Evolutionary conservation across 2,329 filamentous ascomycete genomes (phyloP).

Genomic region (Pyricularia sp.): DNA sequence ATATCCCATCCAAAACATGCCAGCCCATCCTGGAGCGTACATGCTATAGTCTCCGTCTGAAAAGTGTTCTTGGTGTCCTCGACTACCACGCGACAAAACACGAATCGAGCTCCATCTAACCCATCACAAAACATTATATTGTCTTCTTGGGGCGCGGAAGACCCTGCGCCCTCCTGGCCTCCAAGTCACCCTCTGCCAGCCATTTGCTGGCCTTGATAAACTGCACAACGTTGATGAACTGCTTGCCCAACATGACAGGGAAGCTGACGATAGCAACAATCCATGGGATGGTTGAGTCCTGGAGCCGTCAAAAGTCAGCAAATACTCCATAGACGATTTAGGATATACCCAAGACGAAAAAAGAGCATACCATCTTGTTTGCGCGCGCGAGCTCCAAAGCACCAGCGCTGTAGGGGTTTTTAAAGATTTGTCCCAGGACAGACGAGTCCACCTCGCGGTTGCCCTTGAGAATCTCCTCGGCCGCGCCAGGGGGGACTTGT

Average conservation of each 20-base stretch:
- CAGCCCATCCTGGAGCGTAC: too few relatives aligned
- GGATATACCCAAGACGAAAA: background rate
- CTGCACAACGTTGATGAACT: conserved; percentile 89
- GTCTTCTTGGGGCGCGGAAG: conserved; percentile 37
- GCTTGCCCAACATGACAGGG: conserved; percentile 85
- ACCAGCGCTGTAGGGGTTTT: conserved; percentile 83
- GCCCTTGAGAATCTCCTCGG: conserved; percentile 46
- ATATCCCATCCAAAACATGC: too few relatives aligned
- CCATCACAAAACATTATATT: conserved; percentile 14
- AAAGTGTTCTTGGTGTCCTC: background rate
- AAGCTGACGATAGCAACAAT: conserved; percentile 70
- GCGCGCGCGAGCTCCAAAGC: conserved; percentile 87
- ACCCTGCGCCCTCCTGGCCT: conserved; percentile 47
- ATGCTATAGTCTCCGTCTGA: background rate
- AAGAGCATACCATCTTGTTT: conserved; percentile 75
- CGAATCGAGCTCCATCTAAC: too few relatives aligned
- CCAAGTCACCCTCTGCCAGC: conserved; percentile 84
- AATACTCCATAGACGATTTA: background rate
- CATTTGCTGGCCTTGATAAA: conserved; percentile 86
- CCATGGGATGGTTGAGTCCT: conserved; percentile 51
- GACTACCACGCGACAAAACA: background rate
- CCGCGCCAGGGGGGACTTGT: conserved; percentile 43
- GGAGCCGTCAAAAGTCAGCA: background rate
- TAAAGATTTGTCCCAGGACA: conserved; percentile 65
- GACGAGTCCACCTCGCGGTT: conserved; percentile 63